A percentile compares a stretch with the other conserved stretches of the same genome.
Evolutionary conservation across 305 asterid genomes (phyloP).

Genomic region (Fraxinus platypoda): DNA sequence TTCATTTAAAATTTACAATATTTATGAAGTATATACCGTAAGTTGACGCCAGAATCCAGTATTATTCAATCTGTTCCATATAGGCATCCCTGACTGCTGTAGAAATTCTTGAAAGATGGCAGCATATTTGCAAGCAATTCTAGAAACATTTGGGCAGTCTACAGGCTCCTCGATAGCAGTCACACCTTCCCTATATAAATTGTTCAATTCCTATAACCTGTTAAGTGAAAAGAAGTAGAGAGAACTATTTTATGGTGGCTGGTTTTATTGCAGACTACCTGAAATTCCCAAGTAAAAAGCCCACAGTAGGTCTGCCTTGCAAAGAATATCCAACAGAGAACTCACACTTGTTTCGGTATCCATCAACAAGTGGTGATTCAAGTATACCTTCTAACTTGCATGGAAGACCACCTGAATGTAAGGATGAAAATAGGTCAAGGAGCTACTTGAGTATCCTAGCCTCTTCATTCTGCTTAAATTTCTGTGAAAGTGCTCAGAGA

Average conservation of each 20-base stretch:
- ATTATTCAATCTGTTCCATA: constrained; percentile 94
- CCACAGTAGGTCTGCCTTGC: constrained; percentile 81
- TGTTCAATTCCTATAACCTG: constrained; percentile 1
- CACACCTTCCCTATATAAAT: constrained; percentile 78
- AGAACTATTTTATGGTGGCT: constrained; percentile 1
- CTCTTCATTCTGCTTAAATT: constrained; percentile 12
- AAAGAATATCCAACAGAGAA: constrained; percentile 89
- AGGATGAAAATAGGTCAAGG: constrained; percentile 22
- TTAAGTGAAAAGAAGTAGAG: constrained; percentile 14
- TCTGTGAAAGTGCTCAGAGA: background rate
- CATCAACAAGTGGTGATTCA: constrained; percentile 72
- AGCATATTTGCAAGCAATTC: constrained; percentile 71
- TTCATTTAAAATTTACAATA: background rate
- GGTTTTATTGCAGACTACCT: constrained; percentile 45
- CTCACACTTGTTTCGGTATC: constrained; percentile 95
- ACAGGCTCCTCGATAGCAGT: constrained; percentile 97
- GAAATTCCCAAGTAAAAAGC: constrained; percentile 92
- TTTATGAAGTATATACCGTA: constrained; percentile 52
- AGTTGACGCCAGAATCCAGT: constrained; percentile 97
- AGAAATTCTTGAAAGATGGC: constrained; percentile 72
- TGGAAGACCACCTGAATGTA: constrained; percentile 86
- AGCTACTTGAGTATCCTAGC: constrained; percentile 10
- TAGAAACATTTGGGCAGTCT: constrained; percentile 83
- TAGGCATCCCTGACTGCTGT: constrained; percentile 60
- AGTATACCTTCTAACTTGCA: constrained; percentile 83